Evolutionary conservation across 805 yeast species (phyloP), one percentile per base, ranked within the genome.

Genomic region (Kurtzmaniella cleridarum): DNA sequence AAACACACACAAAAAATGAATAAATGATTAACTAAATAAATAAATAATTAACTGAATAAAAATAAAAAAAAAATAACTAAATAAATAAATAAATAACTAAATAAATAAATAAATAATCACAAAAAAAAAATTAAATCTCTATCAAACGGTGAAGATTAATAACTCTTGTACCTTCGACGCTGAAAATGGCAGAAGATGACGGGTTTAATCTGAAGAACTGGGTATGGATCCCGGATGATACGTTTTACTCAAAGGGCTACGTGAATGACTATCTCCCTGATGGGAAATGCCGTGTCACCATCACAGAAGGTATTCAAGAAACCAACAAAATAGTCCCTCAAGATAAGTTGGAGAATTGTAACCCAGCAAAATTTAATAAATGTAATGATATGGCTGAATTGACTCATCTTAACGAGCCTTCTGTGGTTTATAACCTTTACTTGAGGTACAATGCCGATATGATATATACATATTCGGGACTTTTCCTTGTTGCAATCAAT

Each of bases 311-410:
- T 20, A 72, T 73, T 38, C 76, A 46, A 56, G 69, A 53, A 64
- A 69, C 40, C 42, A 62, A 62, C 30, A 56, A 64, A 36, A 56
- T 61, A n/a, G 66, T 78, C 4, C 67, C 69, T 18, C 64, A 71
- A 9, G 38, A 72, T 69, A 16, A 41, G 17, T 46, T 68, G 27
- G 81, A 81, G 47, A 78, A 76, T 51, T 87, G 90, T 37, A 93
- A 93, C 54, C 98, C 99, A 1, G 70, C 81, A 7, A 84, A 85
- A 49, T 93, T 93, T 60, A 95, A 93, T 59, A 83, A 79, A 51
- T 91, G 95, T 43, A 80, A 84, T 49, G 96, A 93, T 53, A 87
- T 93, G 90, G 98, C 98, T 0, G 96, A 90, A 49, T 70, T 93
- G 46, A 93, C 99, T 0, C 88, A 82, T 59, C 69, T 93, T 44